A percentile compares a stretch with the other conserved stretches of the same genome.
Conservation (phyloP, 1,139 yeast species). For the Lodderomyces jiufengensis region DNA sequence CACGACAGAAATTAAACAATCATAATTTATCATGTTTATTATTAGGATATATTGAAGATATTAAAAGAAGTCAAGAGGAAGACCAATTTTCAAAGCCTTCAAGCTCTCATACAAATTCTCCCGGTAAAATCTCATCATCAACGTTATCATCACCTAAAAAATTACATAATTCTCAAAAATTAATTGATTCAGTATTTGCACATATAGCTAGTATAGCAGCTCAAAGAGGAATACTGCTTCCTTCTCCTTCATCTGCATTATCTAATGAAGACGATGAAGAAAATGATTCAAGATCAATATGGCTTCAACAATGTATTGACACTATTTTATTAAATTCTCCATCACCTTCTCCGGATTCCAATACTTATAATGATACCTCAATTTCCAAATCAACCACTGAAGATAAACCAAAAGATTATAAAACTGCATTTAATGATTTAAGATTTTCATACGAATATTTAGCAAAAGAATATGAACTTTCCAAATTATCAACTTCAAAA, state of each 20-base stretch:
- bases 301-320: conserved; percentile 57
- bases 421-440: conserved; percentile 57
- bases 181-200: conserved; percentile 47
- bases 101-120: conserved; percentile 6
- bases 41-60: conserved; percentile 46
- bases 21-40: conserved; percentile 45
- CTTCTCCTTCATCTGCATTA: conserved; percentile 29
- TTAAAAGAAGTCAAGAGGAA: conserved; percentile 16
- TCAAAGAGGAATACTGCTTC: conserved; percentile 45
- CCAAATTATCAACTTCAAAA: conserved; percentile 47
- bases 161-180: conserved; percentile 1
- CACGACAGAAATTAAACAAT: conserved; percentile 28
- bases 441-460: conserved; percentile 63
- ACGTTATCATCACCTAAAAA: conserved; percentile 8
- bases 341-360: not conserved
- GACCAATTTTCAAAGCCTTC: conserved; percentile 1
- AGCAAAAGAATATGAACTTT: conserved; percentile 57
- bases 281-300: conserved; percentile 23
- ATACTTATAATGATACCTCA: conserved; percentile 6
- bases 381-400: conserved; percentile 1
- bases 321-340: conserved; percentile 21
- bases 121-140: conserved; percentile 5
- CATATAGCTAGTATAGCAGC: conserved; percentile 55
- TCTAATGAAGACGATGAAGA: conserved; percentile 17
- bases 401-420: conserved; percentile 29